Evolutionary conservation across 345 rosid species (phyloP).

Genomic region (Cardiospermum halicacabum): DNA sequence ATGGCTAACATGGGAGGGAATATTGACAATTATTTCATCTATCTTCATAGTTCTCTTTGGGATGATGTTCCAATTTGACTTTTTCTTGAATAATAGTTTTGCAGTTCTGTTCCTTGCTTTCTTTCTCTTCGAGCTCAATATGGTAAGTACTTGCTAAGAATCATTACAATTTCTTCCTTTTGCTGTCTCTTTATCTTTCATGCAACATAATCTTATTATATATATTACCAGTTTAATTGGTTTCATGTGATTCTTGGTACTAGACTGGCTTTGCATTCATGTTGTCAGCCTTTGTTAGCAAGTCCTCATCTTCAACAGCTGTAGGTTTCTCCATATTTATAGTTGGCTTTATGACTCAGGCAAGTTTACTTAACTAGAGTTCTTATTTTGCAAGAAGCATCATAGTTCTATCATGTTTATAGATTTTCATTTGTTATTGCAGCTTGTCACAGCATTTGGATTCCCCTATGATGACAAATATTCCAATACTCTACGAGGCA

Average conservation of each 20-base stretch:
- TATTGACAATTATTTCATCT: slow-evolving; percentile 59
- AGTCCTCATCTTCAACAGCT: slow-evolving; percentile 74
- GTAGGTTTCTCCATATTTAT: slow-evolving; percentile 75
- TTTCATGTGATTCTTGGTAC: slow-evolving; percentile 19
- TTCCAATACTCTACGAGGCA: slow-evolving; percentile 23
- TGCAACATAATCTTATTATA: background rate
- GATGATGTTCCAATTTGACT: slow-evolving; percentile 89
- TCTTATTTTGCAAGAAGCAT: slow-evolving; percentile 8
- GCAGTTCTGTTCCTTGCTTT: slow-evolving; percentile 66
- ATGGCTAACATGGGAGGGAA: slow-evolving; percentile 87
- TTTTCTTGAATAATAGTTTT: slow-evolving; percentile 82
- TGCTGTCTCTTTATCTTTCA: slow-evolving; percentile 10
- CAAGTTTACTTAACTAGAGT: slow-evolving; percentile 20
- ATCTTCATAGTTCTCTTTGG: slow-evolving; percentile 76
- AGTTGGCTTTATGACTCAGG: slow-evolving; percentile 80
- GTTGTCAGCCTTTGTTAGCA: slow-evolving; percentile 80
- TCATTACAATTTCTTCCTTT: background rate
- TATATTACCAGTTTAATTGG: slow-evolving; percentile 10
- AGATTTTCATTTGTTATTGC: slow-evolving; percentile 20
- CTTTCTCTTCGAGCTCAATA: slow-evolving; percentile 78
- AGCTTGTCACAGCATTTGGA: slow-evolving; percentile 57
- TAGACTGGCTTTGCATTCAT: slow-evolving; percentile 80
- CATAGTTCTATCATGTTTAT: slow-evolving; percentile 13
- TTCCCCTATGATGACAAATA: slow-evolving; percentile 46
- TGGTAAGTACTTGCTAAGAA: slow-evolving; percentile 44